Evolutionary conservation across 2,329 filamentous ascomycete species (phyloP), one percentile per base, ranked within the genome.

Genomic region (Graphilbum sp.): DNA sequence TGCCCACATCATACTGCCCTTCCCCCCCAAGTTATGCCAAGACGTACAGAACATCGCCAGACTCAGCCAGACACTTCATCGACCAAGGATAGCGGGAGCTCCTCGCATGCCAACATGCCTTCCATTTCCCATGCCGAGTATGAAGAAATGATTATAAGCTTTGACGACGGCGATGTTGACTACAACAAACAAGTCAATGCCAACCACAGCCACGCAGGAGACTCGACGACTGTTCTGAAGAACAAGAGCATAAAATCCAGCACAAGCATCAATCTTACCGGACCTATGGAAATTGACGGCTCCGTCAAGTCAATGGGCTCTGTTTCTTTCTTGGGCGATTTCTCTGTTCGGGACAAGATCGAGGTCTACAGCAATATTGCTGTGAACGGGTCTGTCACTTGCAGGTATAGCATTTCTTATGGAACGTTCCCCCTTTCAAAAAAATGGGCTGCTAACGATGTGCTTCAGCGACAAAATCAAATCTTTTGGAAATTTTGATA

Each of bases 211-310:
- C 24, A 20, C 30, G 15, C 10, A 21, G 29, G 23, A n/a, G 21
- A 19, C 18, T 27, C 43, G 2, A 29, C 38, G 25, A 19, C 49
- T 46, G n/a, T 50, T 45, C 35, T 43, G 38, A 55, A 53, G 41
- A 57, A 54, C 15, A 55, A 53, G 39, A 58, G 55, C 44, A 60
- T 67, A 47, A 57, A 56, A 45, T 63, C 57, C 36, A 62, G 64
- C 27, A 48, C 55, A 15, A 52, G 58, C 27, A 45, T 66, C 38
- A 47, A 54, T 19, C 52, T 67, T 6, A 46, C 51, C 4, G 64
- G 64, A 1, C 64, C 64, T 9, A 51, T 67, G 43, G 62, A 69
- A 41, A 57, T 70, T 17, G 53, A 56, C 19, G 61, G 62, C 11
- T 64, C 60, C 3, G 60, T 70, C 47, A 58, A 59, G 43, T 62